Base-by-base conservation (phyloP, 2,329 filamentous ascomycete species). In the Cladosporium colombiae region DNA sequence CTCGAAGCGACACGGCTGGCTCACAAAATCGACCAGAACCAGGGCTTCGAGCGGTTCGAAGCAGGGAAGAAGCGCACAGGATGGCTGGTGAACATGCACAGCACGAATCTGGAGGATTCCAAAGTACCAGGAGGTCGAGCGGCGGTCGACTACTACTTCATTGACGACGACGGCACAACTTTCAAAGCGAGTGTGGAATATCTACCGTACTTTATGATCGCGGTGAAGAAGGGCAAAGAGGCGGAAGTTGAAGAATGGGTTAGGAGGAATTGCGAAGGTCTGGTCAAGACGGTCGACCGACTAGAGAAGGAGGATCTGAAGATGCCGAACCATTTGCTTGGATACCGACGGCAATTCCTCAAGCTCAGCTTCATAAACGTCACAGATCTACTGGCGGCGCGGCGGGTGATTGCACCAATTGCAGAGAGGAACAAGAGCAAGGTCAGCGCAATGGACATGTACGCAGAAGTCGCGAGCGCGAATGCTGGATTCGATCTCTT, bases 111-210 rank as follows among this genome's bases (percentile, higher is more conserved):
- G 55, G 82, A 97, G 77, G 94, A 98, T 76, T 86, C 93, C 18
- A 91, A 92, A 71, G 85, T 91, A 55, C 89, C 91, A 1, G 91
- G 92, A 67, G 95, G 95, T 44, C 88, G 92, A 70, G 91, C 95
- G 1, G 95, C 92, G 10, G 88, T 99, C 65, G 95, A 99, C 80
- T 97, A 93, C 80, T 99, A 97, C 82, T 99, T 99, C 79, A 90
- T 99, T 67, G 91, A 93, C 73, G 91, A 94, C 66, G 91, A 96
- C 65, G 88, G 92, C 16, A 87, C 89, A 58, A 94, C 91, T 5
- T 99, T 99, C 85, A 99, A 99, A 78, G 93, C 95, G 13, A 97
- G 93, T 0, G 81, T 99, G 70, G 92, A 97, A 80, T 98, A 97
- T 77, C 93, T 98, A 72, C 95, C 95, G 0, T 99, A 99, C 81